These are phyloP conservation scores for Whalleya microplaca DNA, from an alignment of 2,329 filamentous ascomycete genomes.

Conservation along the genomic window DNA sequence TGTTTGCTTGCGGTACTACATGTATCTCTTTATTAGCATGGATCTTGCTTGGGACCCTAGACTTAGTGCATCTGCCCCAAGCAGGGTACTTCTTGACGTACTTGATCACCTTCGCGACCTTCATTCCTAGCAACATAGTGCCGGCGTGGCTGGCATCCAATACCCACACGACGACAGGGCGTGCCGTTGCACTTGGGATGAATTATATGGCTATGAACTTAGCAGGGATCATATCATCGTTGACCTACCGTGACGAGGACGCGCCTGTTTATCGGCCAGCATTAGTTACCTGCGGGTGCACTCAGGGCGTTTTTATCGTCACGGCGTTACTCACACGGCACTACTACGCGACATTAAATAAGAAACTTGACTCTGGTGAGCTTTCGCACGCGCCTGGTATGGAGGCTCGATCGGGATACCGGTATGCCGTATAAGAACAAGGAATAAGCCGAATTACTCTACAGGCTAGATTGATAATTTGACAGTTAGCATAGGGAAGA, in stretches of 20 bases:
- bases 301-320: slow-evolving; percentile 11
- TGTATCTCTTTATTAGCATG: slow-evolving; percentile 25
- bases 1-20: slow-evolving; percentile 18
- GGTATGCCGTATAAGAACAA: slow-evolving; percentile 66
- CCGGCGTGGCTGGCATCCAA: slow-evolving; percentile 26
- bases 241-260: slow-evolving; percentile 17
- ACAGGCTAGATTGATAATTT: no score
- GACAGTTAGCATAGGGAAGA: no score
- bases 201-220: slow-evolving; percentile 26
- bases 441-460: no score
- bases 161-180: slow-evolving; percentile 23
- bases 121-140: slow-evolving; percentile 26
- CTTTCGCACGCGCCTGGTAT: slow-evolving; percentile 25
- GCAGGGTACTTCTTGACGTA: slow-evolving; percentile 31
- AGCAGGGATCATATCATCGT: slow-evolving; percentile 21
- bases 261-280: slow-evolving; percentile 24
- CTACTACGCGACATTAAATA: slow-evolving; percentile 13
- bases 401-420: slow-evolving; percentile 51
- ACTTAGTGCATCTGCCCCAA: slow-evolving; percentile 17
- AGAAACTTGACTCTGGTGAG: slow-evolving; percentile 17
- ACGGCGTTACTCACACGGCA: slow-evolving; percentile 10
- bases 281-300: slow-evolving; percentile 27
- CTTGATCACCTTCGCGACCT: slow-evolving; percentile 21
- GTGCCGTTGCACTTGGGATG: slow-evolving; percentile 23
- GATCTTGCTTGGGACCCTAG: slow-evolving; percentile 26